phyloP scores from a whole-genome alignment of 805 yeast species.

The Candida xiaguanensis region DNA sequence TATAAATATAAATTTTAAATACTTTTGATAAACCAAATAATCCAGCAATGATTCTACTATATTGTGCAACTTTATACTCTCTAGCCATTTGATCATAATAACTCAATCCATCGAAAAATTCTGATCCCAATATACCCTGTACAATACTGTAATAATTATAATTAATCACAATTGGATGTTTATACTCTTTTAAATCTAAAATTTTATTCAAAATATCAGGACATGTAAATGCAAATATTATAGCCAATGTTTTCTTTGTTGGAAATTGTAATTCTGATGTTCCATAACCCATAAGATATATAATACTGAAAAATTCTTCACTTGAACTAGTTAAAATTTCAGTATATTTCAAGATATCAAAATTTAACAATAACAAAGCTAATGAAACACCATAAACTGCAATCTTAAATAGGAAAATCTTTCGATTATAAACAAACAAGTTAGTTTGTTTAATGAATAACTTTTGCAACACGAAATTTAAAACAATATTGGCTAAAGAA shows the following conservation, averaged over 20 bases:
- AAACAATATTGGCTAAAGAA: neutral
- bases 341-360: slow-evolving; percentile 1
- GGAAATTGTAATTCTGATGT: neutral
- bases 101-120: slow-evolving; percentile 1
- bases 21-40: slow-evolving; percentile 2
- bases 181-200: slow-evolving; percentile 4
- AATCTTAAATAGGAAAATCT: neutral
- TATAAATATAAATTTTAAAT: neutral
- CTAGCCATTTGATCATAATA: neutral
- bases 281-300: slow-evolving; percentile 6
- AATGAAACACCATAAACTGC: neutral
- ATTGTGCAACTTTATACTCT: neutral
- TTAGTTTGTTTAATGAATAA: neutral
- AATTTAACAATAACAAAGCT: neutral
- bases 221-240: neutral
- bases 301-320: slow-evolving; percentile 4
- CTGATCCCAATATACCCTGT: slow-evolving; percentile 1
- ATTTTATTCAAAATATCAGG: neutral
- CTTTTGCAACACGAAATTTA: neutral
- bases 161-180: neutral
- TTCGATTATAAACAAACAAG: neutral
- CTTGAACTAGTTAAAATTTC: neutral
- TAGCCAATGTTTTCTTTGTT: neutral
- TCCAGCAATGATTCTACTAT: neutral
- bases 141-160: neutral